Evolutionary conservation across 75 land plant genomes (phyloP).

Genomic region (Cupressus sempervirens): DNA sequence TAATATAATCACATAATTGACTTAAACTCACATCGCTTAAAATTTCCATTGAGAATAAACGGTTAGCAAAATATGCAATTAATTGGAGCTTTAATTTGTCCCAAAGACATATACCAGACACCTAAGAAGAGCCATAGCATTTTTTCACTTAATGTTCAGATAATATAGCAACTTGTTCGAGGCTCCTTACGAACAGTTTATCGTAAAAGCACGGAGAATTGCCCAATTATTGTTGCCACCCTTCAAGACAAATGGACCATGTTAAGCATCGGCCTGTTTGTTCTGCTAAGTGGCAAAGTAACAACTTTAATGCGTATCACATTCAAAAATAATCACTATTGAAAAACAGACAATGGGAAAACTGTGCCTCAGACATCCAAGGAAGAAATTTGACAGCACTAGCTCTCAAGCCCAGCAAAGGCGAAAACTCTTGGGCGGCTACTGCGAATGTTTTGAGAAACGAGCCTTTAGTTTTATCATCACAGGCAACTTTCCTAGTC

Average conservation of each 20-base stretch:
- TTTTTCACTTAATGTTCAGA: too few relatives aligned
- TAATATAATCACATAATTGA: too few relatives aligned
- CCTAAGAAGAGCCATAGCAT: too few relatives aligned
- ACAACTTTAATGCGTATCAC: too few relatives aligned
- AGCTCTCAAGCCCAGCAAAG: conserved; percentile 27
- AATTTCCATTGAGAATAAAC: too few relatives aligned
- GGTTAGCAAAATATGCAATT: too few relatives aligned
- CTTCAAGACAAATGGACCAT: background rate
- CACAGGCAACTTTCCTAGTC: background rate
- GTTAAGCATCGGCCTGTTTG: background rate
- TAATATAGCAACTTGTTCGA: conserved; percentile 4
- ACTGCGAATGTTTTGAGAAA: conserved; percentile 38
- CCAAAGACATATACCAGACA: too few relatives aligned
- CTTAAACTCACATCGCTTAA: too few relatives aligned
- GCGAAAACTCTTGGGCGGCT: conserved; percentile 51
- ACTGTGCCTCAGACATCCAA: conserved; percentile 24
- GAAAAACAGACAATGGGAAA: background rate
- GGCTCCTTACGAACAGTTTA: background rate
- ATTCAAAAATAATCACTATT: too few relatives aligned
- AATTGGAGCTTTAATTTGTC: too few relatives aligned
- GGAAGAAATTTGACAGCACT: conserved; percentile 21
- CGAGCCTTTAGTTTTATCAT: conserved; percentile 23
- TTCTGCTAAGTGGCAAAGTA: background rate
- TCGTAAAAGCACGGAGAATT: conserved; percentile 8
- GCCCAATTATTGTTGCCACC: background rate